Percentiles rank a stretch among this genome's conserved stretches.
phyloP scores from a whole-genome alignment of 306 rosid species.

The Quercus aquifolioides region DNA sequence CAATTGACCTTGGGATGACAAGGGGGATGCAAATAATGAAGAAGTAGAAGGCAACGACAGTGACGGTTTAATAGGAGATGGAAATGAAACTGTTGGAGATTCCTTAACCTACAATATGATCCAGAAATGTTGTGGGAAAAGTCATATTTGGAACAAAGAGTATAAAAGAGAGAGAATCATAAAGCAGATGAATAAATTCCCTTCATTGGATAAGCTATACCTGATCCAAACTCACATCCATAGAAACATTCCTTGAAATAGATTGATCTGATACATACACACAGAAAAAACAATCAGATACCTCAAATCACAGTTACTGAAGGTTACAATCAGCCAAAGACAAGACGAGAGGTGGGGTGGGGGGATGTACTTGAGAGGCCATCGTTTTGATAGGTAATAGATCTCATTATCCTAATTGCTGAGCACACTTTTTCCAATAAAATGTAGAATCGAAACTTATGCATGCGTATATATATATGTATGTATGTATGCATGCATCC shows the following conservation, averaged over 20 bases:
- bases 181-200: conserved; percentile 1
- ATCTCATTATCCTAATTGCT: neutral
- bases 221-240: conserved; percentile 70
- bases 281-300: conserved; percentile 24
- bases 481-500: too few relatives aligned
- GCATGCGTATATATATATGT: too few relatives aligned
- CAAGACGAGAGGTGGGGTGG: neutral
- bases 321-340: neutral
- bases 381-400: neutral
- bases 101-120: conserved; percentile 56
- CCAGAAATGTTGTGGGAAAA: neutral
- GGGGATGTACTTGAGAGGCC: neutral
- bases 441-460: neutral
- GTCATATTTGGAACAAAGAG: neutral
- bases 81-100: conserved; percentile 43
- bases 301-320: neutral
- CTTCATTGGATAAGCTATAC: conserved; percentile 37
- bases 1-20: conserved; percentile 53
- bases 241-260: conserved; percentile 57
- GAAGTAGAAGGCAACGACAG: conserved; percentile 64
- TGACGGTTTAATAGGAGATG: conserved; percentile 62
- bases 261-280: conserved; percentile 56
- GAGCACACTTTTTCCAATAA: neutral
- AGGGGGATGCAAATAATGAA: conserved; percentile 54
- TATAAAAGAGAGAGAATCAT: conserved; percentile 7